Evolutionary conservation across 305 asterid genomes (phyloP).

Genomic region (Solanum aculeatissimum): DNA sequence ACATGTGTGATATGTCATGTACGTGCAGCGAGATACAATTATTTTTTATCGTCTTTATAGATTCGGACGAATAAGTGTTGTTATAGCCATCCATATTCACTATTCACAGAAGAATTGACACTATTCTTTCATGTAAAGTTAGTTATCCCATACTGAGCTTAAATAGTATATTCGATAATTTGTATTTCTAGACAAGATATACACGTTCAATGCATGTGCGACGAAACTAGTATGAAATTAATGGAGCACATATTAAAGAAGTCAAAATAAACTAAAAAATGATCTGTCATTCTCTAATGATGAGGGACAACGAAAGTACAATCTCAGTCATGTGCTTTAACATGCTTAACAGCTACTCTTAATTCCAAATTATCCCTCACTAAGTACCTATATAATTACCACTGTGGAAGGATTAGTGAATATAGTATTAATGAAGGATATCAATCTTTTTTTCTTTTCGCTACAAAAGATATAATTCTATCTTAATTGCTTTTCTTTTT

Average conservation of each 20-base stretch:
- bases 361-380: background rate
- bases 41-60: no score
- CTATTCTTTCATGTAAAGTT: no score
- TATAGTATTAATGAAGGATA: background rate
- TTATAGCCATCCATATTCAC: no score
- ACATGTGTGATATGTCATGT: no score
- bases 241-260: background rate
- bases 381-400: background rate
- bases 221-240: no score
- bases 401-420: background rate
- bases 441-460: background rate
- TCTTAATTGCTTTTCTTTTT: background rate
- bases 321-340: slow-evolving; percentile 1
- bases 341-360: slow-evolving; percentile 1
- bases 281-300: background rate
- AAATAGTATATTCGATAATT: no score
- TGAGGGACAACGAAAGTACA: background rate
- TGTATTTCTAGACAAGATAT: no score
- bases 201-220: no score
- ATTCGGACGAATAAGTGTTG: no score
- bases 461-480: background rate
- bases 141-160: no score
- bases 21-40: no score
- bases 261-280: background rate
- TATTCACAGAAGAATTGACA: no score